Conservation (phyloP, 768 basidiomycete species). For the Butyriboletus loyo region DNA sequence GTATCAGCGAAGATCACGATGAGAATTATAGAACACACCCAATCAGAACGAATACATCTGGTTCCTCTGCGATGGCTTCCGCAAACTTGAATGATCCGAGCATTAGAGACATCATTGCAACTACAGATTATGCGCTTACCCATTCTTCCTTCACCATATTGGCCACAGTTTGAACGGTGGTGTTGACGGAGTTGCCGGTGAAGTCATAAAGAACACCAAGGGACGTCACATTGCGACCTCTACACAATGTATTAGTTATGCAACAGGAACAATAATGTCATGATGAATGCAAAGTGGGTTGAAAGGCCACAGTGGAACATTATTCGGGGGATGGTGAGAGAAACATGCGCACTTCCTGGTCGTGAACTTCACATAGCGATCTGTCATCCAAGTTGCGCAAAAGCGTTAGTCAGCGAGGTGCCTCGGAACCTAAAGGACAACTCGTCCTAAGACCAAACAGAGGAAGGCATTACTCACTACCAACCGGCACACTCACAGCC, state of each 20-base stretch:
- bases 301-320: neutral
- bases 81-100: constrained; percentile 48
- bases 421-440: too few species aligned
- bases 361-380: constrained; percentile 67
- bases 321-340: neutral
- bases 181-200: constrained; percentile 64
- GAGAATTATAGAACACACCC: constrained; percentile 41
- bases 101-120: neutral
- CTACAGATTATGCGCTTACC: constrained; percentile 38
- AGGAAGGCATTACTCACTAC: constrained; percentile 31
- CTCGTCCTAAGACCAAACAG: neutral
- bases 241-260: neutral
- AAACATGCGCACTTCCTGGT: constrained; percentile 56
- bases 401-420: constrained; percentile 29
- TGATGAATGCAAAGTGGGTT: neutral
- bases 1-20: neutral
- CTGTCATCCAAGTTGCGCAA: constrained; percentile 34
- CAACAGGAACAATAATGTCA: neutral
- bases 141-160: constrained; percentile 80
- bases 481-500: constrained; percentile 41
- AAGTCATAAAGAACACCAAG: constrained; percentile 81
- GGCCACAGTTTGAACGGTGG: constrained; percentile 69
- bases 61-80: constrained; percentile 74
- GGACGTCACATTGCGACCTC: constrained; percentile 72
- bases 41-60: constrained; percentile 77